Evolutionary conservation across 2,329 filamentous ascomycete species (phyloP), one percentile per base, ranked within the genome.

Genomic region (Cordyceps militaris): DNA sequence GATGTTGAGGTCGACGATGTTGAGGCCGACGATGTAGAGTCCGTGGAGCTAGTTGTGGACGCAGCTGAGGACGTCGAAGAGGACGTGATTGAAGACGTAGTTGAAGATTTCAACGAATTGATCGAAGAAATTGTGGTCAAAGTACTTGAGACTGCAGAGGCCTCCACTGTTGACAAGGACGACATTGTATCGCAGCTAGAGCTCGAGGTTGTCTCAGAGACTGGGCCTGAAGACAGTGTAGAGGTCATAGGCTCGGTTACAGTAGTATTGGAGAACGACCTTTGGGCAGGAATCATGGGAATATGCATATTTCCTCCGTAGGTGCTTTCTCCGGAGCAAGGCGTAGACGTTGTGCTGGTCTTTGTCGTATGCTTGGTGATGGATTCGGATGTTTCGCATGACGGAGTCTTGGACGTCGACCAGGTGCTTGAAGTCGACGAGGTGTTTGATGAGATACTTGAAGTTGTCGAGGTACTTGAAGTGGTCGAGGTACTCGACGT

Each of bases 261-360:
- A 16, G 54, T 57, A 23, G 34, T 21, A 44, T 58, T 58, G n/a
- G 16, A 40, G 10, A 55, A 54, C 5, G 43, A 43, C n/a, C n/a
- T 23, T n/a, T 47, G 40, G 1, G 57, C 9, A 13, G 57, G 44
- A 5, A 58, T 16, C 42, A 54, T 42, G 23, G 57, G 57, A 21
- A 58, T 19, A 11, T 58, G 57, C 34, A 55, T 36, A 21, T 49
- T 48, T 30, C 24, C 43, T 10, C n/a, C 47, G n/a, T 38, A 30
- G 4, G 47, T 44, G 47, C 8, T 50, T 1, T 51, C 55, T 16
- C 16, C 26, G 8, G 55, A 51, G 36, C 54, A 57, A 19, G 30
- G 1, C 10, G 47, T 24, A 21, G 55, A 44, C 8, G 26, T 19
- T 2, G 55, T n/a, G 23, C 16, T 6, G 11, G 40, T 8, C 14